Percentiles rank a stretch among this genome's conserved stretches.
These are phyloP conservation scores for Saturnispora diversa DNA, from an alignment of 805 yeast species.

Conservation along the genomic window DNA sequence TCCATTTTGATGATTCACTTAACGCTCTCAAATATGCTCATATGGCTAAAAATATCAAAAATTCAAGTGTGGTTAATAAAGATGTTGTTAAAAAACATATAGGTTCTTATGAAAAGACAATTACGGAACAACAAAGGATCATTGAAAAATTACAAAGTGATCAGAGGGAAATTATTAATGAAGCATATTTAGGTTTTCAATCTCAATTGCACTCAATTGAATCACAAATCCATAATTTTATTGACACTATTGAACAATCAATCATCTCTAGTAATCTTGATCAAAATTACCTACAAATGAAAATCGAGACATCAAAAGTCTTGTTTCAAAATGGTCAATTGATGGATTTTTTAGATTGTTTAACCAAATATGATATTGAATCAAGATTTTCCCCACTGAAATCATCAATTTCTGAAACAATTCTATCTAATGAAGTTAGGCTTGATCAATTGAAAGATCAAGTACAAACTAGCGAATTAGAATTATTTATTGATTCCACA, in stretches of 20 bases:
- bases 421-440: not conserved
- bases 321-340: not conserved
- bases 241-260: not conserved
- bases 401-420: not conserved
- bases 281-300: not conserved
- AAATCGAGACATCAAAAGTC: not conserved
- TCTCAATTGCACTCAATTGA: not conserved
- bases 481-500: slow-evolving; percentile 33
- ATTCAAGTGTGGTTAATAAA: slow-evolving; percentile 65
- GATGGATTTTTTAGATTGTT: not conserved
- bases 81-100: slow-evolving; percentile 76
- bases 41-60: slow-evolving; percentile 84
- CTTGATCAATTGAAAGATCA: slow-evolving; percentile 28
- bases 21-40: slow-evolving; percentile 89
- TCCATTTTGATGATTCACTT: slow-evolving; percentile 86
- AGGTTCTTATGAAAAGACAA: slow-evolving; percentile 76
- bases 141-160: slow-evolving; percentile 51
- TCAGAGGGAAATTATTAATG: not conserved
- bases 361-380: slow-evolving; percentile 3
- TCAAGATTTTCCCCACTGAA: not conserved
- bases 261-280: not conserved
- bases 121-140: slow-evolving; percentile 69
- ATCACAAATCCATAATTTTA: not conserved
- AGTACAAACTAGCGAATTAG: slow-evolving; percentile 38
- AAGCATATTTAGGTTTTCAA: not conserved